These are phyloP conservation scores for Immersiporthe knoxdaviesiana DNA, from an alignment of 2,329 filamentous ascomycete genomes.

Conservation along the genomic window DNA sequence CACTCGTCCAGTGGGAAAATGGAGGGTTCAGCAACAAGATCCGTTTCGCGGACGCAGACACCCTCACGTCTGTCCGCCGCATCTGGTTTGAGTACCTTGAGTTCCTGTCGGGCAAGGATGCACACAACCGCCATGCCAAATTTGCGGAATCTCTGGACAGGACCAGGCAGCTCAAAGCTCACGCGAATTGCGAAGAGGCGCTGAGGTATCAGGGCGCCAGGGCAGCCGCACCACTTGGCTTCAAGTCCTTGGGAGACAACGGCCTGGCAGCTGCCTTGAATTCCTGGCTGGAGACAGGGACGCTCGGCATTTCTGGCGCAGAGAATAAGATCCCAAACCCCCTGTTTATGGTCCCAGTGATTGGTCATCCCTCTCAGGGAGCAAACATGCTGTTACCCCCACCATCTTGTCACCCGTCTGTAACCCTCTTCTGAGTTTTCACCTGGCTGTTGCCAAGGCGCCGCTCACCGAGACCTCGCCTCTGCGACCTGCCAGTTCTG, in stretches of 20 bases:
- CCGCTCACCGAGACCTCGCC: slow-evolving; percentile 45
- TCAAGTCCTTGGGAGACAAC: not conserved
- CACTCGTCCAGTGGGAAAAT: slow-evolving; percentile 48
- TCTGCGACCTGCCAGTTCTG: slow-evolving; percentile 35
- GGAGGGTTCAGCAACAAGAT: slow-evolving; percentile 45
- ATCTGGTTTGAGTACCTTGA: slow-evolving; percentile 46
- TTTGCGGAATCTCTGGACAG: slow-evolving; percentile 23
- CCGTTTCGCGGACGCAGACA: slow-evolving; percentile 13
- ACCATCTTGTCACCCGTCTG: slow-evolving; percentile 49
- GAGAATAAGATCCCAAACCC: slow-evolving; percentile 46
- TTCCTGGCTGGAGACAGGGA: slow-evolving; percentile 23
- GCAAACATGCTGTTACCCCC: slow-evolving; percentile 46
- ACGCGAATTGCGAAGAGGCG: not conserved
- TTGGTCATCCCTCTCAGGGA: slow-evolving; percentile 32
- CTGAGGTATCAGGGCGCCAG: not conserved
- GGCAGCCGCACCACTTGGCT: slow-evolving; percentile 18
- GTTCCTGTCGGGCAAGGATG: slow-evolving; percentile 27
- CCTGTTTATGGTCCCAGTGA: slow-evolving; percentile 44
- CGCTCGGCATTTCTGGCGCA: not conserved
- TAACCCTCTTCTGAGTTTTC: slow-evolving; percentile 59
- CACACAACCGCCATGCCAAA: slow-evolving; percentile 30
- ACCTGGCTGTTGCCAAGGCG: slow-evolving; percentile 54
- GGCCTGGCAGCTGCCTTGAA: slow-evolving; percentile 4
- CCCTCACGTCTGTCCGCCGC: slow-evolving; percentile 43
- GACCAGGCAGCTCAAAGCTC: not conserved